A percentile compares a stretch with the other conserved stretches of the same genome.
These are phyloP conservation scores for Pisolithus marmoratus DNA, from an alignment of 768 basidiomycete genomes.

Conservation along the genomic window DNA sequence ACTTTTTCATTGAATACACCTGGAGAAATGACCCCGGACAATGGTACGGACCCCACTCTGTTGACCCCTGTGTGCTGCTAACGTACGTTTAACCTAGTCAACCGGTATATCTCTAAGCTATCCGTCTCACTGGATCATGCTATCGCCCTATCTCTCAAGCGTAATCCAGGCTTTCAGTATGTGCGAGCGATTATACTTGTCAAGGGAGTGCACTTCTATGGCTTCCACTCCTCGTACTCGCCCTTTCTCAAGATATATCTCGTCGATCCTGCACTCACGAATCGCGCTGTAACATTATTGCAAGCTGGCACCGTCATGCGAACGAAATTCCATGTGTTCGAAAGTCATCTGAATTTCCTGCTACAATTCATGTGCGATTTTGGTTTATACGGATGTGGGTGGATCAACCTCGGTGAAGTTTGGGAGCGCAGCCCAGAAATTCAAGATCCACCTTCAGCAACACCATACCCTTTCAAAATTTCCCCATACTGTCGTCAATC, in stretches of 20 bases:
- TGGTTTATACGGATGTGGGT: constrained; percentile 91
- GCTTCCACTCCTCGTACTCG: constrained; percentile 77
- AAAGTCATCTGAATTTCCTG: constrained; percentile 83
- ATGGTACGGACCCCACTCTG: constrained; percentile 42
- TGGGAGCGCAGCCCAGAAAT: constrained; percentile 47
- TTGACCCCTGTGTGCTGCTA: not conserved
- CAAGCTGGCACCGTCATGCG: constrained; percentile 80
- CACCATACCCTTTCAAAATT: constrained; percentile 29
- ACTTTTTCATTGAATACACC: constrained; percentile 85
- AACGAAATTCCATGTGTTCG: constrained; percentile 73
- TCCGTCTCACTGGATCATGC: constrained; percentile 80
- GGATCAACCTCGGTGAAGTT: constrained; percentile 69
- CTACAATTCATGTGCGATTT: constrained; percentile 95
- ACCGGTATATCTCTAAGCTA: constrained; percentile 62
- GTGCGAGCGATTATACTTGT: constrained; percentile 77
- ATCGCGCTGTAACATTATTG: constrained; percentile 68
- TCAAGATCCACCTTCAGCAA: constrained; percentile 10
- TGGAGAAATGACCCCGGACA: constrained; percentile 54
- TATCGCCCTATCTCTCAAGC: constrained; percentile 74
- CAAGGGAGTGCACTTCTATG: constrained; percentile 96
- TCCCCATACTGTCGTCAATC: constrained; percentile 66
- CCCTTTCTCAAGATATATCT: constrained; percentile 88
- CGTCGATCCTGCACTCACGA: constrained; percentile 62
- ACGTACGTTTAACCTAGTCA: constrained; percentile 45
- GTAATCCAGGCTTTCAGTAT: constrained; percentile 59